Evolutionary conservation across 2,329 filamentous ascomycete species (phyloP).

Genomic region (Phaeomoniella chlamydospora): DNA sequence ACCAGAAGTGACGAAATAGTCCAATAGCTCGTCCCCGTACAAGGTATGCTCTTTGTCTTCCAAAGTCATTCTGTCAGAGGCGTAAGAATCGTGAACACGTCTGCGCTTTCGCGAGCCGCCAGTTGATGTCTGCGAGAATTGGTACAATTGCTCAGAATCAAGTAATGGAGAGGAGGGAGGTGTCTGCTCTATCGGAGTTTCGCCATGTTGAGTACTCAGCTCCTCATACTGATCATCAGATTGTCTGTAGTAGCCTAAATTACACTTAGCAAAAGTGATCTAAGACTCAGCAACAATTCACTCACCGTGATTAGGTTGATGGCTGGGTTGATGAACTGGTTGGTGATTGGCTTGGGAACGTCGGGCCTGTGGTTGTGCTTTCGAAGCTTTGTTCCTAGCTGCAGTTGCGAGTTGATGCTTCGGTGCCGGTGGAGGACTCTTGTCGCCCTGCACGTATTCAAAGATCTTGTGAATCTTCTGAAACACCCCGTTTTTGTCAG

Average conservation of each 20-base stretch:
- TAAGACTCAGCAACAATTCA: no score
- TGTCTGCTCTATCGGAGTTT: conserved; percentile 70
- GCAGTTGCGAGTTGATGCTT: conserved; percentile 60
- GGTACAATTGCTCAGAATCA: conserved; percentile 66
- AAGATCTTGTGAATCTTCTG: conserved; percentile 78
- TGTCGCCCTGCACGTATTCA: conserved; percentile 70
- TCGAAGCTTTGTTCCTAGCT: conserved; percentile 67
- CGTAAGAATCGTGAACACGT: conserved; percentile 43
- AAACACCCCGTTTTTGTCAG: conserved; percentile 73
- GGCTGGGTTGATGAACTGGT: no score
- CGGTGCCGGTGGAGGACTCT: conserved; percentile 83
- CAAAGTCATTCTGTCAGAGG: conserved; percentile 34
- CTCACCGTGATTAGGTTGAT: no score
- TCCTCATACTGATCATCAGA: conserved; percentile 53
- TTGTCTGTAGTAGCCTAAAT: conserved; percentile 7
- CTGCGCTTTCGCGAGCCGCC: conserved; percentile 57
- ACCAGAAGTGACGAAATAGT: conserved; percentile 85
- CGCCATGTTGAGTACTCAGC: conserved; percentile 52
- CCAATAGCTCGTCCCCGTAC: conserved; percentile 83
- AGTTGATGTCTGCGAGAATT: conserved; percentile 48
- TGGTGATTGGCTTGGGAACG: no score
- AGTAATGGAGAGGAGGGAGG: conserved; percentile 74
- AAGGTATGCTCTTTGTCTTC: conserved; percentile 72
- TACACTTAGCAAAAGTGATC: no score
- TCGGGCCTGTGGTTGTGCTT: conserved; percentile 50